Base-by-base conservation (phyloP, 2,329 filamentous ascomycete species). In the Diplodia scrobiculata region DNA sequence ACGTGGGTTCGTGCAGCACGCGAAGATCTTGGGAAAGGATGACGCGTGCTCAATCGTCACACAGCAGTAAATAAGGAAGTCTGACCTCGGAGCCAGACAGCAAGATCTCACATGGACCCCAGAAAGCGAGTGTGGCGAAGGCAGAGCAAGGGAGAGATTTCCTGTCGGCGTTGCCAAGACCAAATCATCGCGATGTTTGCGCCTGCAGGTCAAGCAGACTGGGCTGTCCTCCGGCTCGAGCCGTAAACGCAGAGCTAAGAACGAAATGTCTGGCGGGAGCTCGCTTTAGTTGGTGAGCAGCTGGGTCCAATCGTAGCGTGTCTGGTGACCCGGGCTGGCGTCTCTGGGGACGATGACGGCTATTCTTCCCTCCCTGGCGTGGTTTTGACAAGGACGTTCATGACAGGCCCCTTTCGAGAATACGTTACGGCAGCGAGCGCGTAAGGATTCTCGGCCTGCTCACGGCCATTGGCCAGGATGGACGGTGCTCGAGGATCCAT, bases 321-420 rank as follows among this genome's bases (percentile, higher is more conserved):
- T 25, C 27, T 62, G 29, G 27, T 50, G 58, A 62, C 58, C 41
- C 29, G 45, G 41, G 34, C 58, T 21, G 13, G 17, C 41, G 41
- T 45, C 41, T 45, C 41, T 45, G 41, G 45, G 58, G 45, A 34
- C 21, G 45, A 27, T 62, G 58, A 62, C 58, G 58, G 58, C 58
- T 32, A n/a, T 62, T 48, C 38, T 62, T 62, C 58, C 58, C 58
- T 62, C 41, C 45, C 58, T 36, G 58, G 58, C 58, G 5, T 50
- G 27, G 55, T n/a, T 25, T 25, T 47, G 55, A 34, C 55, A 25
- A 27, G 38, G 45, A 41, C 38, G 32, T 60, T 60, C 55, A 34
- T 47, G 55, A 60, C 21, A 14, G 38, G 34, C 53, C 55, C 55
- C 17, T 47, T 48, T 60, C 45, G 45, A 27, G 27, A 13, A n/a